Percentiles rank a stretch among this genome's conserved stretches.
Conservation (phyloP, 306 rosid species). For the Acmispon strigosus region DNA sequence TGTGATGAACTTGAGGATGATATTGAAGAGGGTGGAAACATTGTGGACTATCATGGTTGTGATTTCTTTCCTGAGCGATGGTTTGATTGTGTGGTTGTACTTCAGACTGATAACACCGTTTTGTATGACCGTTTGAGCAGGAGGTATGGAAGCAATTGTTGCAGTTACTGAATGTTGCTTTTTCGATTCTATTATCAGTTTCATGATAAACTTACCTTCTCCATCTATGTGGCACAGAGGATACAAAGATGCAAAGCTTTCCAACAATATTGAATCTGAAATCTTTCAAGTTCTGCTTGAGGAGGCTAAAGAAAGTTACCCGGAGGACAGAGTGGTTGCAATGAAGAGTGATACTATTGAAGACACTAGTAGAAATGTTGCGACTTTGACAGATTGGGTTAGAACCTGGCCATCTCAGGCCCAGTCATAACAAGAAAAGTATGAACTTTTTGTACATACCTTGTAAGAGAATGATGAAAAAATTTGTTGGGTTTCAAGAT, state of each 20-base stretch:
- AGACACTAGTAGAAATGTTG: constrained; percentile 52
- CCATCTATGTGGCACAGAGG: constrained; percentile 39
- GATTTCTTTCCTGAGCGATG: constrained; percentile 95
- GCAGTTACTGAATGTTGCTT: not conserved
- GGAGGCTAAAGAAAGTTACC: constrained; percentile 79
- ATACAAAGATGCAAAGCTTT: constrained; percentile 58
- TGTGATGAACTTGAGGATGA: constrained; percentile 86
- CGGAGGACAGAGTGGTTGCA: constrained; percentile 59
- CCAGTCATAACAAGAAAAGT: not conserved
- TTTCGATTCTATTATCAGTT: not conserved
- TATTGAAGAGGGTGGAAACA: constrained; percentile 66
- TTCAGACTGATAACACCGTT: constrained; percentile 72
- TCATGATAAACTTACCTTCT: not conserved
- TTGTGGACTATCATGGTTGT: constrained; percentile 88
- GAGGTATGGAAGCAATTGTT: constrained; percentile 37
- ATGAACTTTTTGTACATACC: not conserved
- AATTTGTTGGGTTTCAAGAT: not conserved
- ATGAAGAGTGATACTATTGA: constrained; percentile 55
- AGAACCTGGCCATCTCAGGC: constrained; percentile 49
- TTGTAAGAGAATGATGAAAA: not conserved
- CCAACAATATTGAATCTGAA: constrained; percentile 82
- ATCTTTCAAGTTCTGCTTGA: constrained; percentile 81
- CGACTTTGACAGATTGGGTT: constrained; percentile 48
- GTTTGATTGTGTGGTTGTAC: constrained; percentile 87
- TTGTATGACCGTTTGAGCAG: constrained; percentile 61